Conservation (phyloP, 371 early-diverging fungal genomes). For the Rhizopus stolonifer region DNA sequence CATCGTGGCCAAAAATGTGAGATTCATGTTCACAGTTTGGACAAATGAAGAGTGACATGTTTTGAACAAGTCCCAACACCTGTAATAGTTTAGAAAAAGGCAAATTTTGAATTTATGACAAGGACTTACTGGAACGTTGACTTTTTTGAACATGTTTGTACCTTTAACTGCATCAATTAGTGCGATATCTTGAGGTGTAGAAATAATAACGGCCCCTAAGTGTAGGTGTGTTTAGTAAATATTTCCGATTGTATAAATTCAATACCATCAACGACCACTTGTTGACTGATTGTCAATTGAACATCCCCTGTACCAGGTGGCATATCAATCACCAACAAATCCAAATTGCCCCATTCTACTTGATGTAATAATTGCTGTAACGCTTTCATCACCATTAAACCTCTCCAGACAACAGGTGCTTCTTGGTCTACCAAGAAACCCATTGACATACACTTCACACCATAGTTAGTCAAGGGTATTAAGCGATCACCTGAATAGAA, state of each 20-base stretch:
- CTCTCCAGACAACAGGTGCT: constrained; percentile 87
- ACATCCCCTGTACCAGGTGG: constrained; percentile 94
- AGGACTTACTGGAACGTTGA: constrained; percentile 81
- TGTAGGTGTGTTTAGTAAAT: too few relatives aligned
- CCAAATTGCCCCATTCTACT: constrained; percentile 80
- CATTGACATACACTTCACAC: constrained; percentile 91
- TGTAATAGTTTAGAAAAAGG: too few relatives aligned
- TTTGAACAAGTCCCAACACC: constrained; percentile 89
- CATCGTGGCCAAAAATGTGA: constrained; percentile 79
- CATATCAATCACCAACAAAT: constrained; percentile 86
- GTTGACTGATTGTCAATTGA: constrained; percentile 83
- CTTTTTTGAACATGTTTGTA: constrained; percentile 80
- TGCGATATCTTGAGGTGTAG: constrained; percentile 91
- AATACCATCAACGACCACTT: constrained; percentile 70
- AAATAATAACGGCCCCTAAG: constrained; percentile 80
- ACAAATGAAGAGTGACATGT: constrained; percentile 86
- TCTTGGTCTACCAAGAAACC: constrained; percentile 81
- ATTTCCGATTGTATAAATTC: not conserved
- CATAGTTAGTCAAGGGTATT: constrained; percentile 77
- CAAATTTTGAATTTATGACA: too few relatives aligned
- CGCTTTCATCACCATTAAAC: constrained; percentile 94
- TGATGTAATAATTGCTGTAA: constrained; percentile 84
- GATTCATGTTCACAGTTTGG: constrained; percentile 77
- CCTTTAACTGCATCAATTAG: constrained; percentile 83
- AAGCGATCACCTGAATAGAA: constrained; percentile 49